Evolutionary conservation across 345 rosid species (phyloP).

Genomic region (Turritis glabra): DNA sequence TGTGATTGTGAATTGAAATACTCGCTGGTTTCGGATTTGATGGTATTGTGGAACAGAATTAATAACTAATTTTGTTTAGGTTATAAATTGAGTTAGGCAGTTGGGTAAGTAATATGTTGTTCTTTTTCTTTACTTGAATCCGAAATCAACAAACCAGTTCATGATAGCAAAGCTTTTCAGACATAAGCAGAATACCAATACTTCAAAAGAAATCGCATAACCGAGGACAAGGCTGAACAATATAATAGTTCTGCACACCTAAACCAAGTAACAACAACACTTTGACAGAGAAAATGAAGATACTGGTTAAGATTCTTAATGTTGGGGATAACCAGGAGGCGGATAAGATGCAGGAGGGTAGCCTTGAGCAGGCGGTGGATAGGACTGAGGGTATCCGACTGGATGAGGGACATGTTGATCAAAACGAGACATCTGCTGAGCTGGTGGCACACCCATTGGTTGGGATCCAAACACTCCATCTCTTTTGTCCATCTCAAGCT

Average conservation of each 20-base stretch:
- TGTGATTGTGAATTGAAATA: too few species aligned
- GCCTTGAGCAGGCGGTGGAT: slow-evolving; percentile 29
- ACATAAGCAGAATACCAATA: slow-evolving; percentile 5
- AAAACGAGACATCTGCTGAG: slow-evolving; percentile 71
- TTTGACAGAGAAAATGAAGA: slow-evolving; percentile 13
- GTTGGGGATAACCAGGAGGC: slow-evolving; percentile 34
- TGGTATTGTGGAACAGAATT: too few species aligned
- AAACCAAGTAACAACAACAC: slow-evolving; percentile 15
- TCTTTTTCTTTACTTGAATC: not conserved
- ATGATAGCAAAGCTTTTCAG: not conserved
- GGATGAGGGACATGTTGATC: slow-evolving; percentile 58
- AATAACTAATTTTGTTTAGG: too few species aligned
- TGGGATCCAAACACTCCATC: slow-evolving; percentile 58
- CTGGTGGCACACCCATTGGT: slow-evolving; percentile 59
- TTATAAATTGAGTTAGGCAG: too few species aligned
- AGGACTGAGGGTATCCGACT: slow-evolving; percentile 44
- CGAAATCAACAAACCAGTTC: slow-evolving; percentile 11
- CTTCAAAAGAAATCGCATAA: not conserved
- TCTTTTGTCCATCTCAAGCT: slow-evolving; percentile 80
- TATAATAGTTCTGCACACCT: slow-evolving; percentile 1
- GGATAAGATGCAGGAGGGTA: slow-evolving; percentile 39
- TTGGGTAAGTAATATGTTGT: too few species aligned
- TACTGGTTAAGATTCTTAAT: slow-evolving; percentile 6
- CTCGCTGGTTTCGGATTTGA: too few species aligned
- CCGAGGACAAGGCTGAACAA: not conserved